Conservation (phyloP, 2,329 filamentous ascomycete genomes). For the Pestalotiopsis sp. region DNA sequence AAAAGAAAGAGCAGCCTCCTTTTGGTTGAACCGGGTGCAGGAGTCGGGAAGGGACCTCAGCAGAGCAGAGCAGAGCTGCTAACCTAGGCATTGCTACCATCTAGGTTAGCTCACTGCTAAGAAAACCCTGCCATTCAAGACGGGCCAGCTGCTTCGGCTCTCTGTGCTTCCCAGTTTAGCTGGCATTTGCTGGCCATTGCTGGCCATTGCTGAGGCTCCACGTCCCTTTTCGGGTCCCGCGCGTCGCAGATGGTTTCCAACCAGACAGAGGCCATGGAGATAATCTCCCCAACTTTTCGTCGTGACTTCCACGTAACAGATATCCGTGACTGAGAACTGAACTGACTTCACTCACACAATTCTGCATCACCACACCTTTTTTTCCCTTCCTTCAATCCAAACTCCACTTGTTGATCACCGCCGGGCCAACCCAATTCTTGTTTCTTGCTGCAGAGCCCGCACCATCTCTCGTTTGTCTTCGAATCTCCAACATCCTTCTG, state of each 20-base stretch:
- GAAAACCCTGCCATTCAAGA: neutral
- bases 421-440: neutral
- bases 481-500: neutral
- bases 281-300: constrained; percentile 9
- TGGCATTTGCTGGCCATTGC: neutral
- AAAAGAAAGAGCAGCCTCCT: neutral
- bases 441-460: neutral
- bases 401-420: neutral
- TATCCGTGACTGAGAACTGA: neutral
- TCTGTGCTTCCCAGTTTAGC: neutral
- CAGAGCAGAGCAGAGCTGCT: neutral
- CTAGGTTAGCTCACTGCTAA: neutral
- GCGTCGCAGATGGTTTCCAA: constrained; percentile 8
- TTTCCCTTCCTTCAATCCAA: neutral
- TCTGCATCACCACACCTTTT: neutral
- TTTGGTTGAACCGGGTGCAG: too few species aligned
- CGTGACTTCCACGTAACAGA: constrained; percentile 6
- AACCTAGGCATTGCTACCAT: neutral
- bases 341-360: neutral
- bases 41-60: neutral
- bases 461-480: neutral
- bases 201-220: neutral
- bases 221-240: constrained; percentile 11
- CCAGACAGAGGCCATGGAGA: constrained; percentile 9
- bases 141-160: neutral